Base-by-base conservation (phyloP, 176 grass and related monocot species). In the Triticum dicoccoides region DNA sequence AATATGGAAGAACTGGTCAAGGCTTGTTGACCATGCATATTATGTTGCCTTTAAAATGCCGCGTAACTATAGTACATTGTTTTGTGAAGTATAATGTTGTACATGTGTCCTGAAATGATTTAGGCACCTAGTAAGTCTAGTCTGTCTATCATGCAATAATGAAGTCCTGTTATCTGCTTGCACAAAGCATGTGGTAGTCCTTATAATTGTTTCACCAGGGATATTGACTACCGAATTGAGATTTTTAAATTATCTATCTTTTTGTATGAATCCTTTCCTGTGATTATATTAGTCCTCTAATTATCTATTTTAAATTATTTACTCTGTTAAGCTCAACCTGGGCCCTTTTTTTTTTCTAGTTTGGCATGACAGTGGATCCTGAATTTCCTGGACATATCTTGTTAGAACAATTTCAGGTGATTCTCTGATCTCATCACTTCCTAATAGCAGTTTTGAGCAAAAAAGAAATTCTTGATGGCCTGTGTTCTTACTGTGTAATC, bases 331-430 rank as follows among this genome's bases (percentile, higher is more conserved):
- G 67, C 63, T 35, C 8, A 65, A 21, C 24, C 38, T 69, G 18
- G 73, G 35, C 83, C 44, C 35, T 37, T 83, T 80, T 89, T 72
- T 64, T 74, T 89, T 89, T 83, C 33, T 89, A 98, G 96, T 98
- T 98, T 92, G 93, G 88, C 77, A 88, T 67, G 80, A 83, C 88
- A 34, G 74, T 44, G 81, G 96, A 98, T 94, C 93, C 96, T 42
- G 96, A 98, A 87, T 90, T 96, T 92, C 94, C 96, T 88, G 93
- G 96, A 20, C 93, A 98, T 87, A 95, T 98, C 87, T 91, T 98
- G 88, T 86, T 98, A 72, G 96, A 98, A 75, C 96, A 96, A 61
- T 98, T 92, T 94, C 96, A 98, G 93, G 96, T 98, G 74, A 85
- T 62, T 80, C 38, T 87, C 23, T 71, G 8, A 73, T 88, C 63